Conservation (phyloP, 2,329 filamentous ascomycete species). For the Raffaelea arxii region DNA sequence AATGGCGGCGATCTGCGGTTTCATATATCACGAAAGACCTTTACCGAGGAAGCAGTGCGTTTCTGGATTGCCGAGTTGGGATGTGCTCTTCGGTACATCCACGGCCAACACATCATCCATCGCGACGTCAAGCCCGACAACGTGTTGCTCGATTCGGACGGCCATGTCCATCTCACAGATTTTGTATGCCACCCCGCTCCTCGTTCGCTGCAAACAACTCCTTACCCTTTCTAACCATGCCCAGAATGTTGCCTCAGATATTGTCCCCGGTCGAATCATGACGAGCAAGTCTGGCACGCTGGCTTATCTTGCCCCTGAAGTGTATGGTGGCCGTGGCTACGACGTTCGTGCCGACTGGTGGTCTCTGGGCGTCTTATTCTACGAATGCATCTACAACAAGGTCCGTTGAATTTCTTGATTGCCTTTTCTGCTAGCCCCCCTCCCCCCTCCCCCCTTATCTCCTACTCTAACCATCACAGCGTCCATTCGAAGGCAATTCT, state of each 20-base stretch:
- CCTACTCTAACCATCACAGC: slow-evolving; percentile 35
- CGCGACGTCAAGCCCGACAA: slow-evolving; percentile 90
- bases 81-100: slow-evolving; percentile 81
- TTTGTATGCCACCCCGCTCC: slow-evolving; percentile 55
- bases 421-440: not conserved
- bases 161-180: slow-evolving; percentile 94
- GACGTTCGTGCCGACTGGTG: slow-evolving; percentile 93
- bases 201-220: not conserved
- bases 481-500: slow-evolving; percentile 85
- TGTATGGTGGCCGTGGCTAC: slow-evolving; percentile 86
- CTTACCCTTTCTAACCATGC: not conserved
- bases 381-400: slow-evolving; percentile 99
- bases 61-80: slow-evolving; percentile 97
- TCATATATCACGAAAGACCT: slow-evolving; percentile 95
- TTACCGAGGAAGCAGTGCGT: slow-evolving; percentile 90
- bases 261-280: slow-evolving; percentile 68
- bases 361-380: slow-evolving; percentile 96
- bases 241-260: slow-evolving; percentile 93
- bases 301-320: slow-evolving; percentile 91
- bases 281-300: slow-evolving; percentile 96
- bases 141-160: slow-evolving; percentile 75
- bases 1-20: slow-evolving; percentile 93
- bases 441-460: not conserved
- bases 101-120: slow-evolving; percentile 79
- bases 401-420: slow-evolving; percentile 34